A percentile compares a stretch with the other conserved stretches of the same genome.
Conservation (phyloP, 139 green algal genomes). For the Diplosphaera chodatii region DNA sequence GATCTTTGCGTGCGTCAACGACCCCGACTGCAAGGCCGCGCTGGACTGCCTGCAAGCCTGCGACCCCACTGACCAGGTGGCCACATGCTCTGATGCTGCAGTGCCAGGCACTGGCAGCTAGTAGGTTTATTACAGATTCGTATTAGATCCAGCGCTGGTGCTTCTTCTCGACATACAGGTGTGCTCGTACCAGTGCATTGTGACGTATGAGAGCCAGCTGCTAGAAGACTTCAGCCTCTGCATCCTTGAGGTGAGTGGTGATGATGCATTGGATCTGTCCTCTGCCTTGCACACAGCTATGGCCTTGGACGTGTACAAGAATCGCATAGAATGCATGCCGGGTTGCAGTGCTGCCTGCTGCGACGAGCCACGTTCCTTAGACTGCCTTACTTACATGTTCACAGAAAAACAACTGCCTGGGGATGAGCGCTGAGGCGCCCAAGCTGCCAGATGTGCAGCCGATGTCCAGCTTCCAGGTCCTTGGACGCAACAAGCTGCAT, state of each 20-base stretch:
- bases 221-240: conserved; percentile 87
- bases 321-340: too few species aligned
- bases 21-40: conserved; percentile 70
- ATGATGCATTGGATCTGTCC: too few species aligned
- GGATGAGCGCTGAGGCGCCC: conserved; percentile 47
- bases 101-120: too few species aligned
- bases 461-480: conserved; percentile 57
- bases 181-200: conserved; percentile 84
- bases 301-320: too few species aligned
- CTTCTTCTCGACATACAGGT: conserved; percentile 23
- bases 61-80: conserved; percentile 83
- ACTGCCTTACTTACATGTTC: background rate
- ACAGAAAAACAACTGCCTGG: conserved; percentile 93
- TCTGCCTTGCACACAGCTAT: too few species aligned
- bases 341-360: too few species aligned
- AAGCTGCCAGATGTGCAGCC: conserved; percentile 57
- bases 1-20: conserved; percentile 61
- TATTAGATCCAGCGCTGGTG: background rate
- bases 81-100: too few species aligned
- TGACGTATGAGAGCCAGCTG: conserved; percentile 77
- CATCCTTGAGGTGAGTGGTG: conserved; percentile 63
- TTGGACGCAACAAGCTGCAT: too few species aligned
- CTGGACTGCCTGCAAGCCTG: conserved; percentile 79
- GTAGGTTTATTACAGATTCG: too few species aligned
- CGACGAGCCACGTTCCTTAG: too few species aligned